Evolutionary conservation across 768 basidiomycete genomes (phyloP), one percentile per base, ranked within the genome.

Genomic region (Lentinula lateritia): DNA sequence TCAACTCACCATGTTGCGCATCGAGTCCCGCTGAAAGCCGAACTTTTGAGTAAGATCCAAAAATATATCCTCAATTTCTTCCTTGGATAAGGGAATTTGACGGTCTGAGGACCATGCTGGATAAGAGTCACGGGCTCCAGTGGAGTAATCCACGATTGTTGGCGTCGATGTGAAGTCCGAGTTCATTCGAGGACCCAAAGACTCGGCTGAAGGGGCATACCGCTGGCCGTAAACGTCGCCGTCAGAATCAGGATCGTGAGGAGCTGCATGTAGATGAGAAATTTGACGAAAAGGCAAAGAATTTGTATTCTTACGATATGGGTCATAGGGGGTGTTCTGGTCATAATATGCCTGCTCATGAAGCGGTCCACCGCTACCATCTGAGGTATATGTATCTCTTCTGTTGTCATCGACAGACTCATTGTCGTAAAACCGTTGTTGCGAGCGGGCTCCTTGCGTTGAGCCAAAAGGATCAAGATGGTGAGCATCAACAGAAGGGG

Each of bases 41-140:
- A 98, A 99, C 76, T 98, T 99, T 81, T 98, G 95, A 32, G 94
- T 89, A 38, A 99, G 82, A 78, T 98, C 97, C 55, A 98, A 84
- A 71, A 98, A 93, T 54, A 99, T 93, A 71, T 99, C 97, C 73
- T 98, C 96, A 60, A 98, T 98, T 78, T 98, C 97, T 74, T 99
- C 97, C 79, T 98, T 98, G 18, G 94, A 95, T 13, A 99, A 79
- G n/a, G 96, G 96, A 63, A 98, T 97, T 66, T 91, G 87, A 13
- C 92, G 88, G 56, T 98, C 97, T 43, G 86, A 74, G 9, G 86
- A 87, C 97, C 97, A 99, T 0, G 96, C 94, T 0, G 96, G 92
- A 70, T 98, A 98, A 42, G 93, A 86, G 67, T 98, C 95, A 52
- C 87, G 84, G 5, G 71, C 82, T 58, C 84, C 84, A 35, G 78